Evolutionary conservation across 352 stramenopile species (phyloP).

Genomic region (Phytophthora aleatoria): DNA sequence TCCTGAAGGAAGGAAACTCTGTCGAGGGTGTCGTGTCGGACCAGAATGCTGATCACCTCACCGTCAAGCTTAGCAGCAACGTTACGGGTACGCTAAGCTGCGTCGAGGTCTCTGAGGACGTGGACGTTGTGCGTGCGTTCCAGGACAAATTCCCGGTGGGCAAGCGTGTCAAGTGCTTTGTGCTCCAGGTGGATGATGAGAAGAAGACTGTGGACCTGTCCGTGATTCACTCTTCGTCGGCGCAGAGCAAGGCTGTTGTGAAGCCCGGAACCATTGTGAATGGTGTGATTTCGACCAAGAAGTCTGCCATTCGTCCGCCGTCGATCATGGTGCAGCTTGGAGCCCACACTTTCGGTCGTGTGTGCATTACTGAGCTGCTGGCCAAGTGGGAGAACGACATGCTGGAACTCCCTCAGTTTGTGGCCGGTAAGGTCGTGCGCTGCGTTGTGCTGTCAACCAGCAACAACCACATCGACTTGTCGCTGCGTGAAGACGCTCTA

Average conservation of each 20-base stretch:
- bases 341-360: constrained; percentile 75
- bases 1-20: constrained; percentile 62
- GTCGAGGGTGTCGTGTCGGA: constrained; percentile 77
- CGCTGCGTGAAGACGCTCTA: constrained; percentile 69
- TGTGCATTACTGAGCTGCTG: constrained; percentile 82
- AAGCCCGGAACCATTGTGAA: constrained; percentile 64
- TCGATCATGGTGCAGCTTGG: constrained; percentile 88
- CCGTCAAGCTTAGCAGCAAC: constrained; percentile 73
- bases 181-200: constrained; percentile 70
- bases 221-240: constrained; percentile 48
- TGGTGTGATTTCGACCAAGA: constrained; percentile 75
- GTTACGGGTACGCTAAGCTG: constrained; percentile 68
- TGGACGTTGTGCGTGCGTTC: constrained; percentile 61
- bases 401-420: constrained; percentile 68
- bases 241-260: constrained; percentile 38
- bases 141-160: constrained; percentile 76
- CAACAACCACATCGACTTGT: constrained; percentile 71
- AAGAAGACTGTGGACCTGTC: constrained; percentile 82
- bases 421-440: constrained; percentile 66
- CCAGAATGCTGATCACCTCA: constrained; percentile 57
- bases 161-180: constrained; percentile 70
- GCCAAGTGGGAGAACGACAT: constrained; percentile 75
- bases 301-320: constrained; percentile 72
- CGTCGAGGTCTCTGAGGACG: constrained; percentile 71
- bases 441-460: constrained; percentile 72